phyloP scores from a whole-genome alignment of 441 rosid species.

The Adansonia gregorii region DNA sequence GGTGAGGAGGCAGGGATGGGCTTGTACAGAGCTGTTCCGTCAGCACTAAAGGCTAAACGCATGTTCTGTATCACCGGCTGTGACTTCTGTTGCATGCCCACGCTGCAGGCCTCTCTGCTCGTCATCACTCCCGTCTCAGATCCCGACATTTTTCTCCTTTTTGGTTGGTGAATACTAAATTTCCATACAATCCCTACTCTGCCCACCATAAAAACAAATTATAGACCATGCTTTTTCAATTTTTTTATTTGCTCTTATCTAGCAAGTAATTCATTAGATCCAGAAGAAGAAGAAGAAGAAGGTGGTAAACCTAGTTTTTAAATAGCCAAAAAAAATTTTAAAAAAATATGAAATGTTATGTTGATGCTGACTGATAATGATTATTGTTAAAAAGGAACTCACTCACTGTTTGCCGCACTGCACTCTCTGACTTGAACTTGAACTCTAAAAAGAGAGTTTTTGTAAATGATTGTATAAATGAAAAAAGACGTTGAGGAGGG shows the following conservation, averaged over 20 bases:
- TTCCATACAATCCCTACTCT: too few relatives aligned
- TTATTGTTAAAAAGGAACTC: conserved; percentile 11
- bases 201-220: conserved; percentile 13
- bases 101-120: conserved; percentile 51
- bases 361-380: neutral
- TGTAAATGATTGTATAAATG: neutral
- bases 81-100: conserved; percentile 41
- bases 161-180: neutral
- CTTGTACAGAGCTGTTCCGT: conserved; percentile 60
- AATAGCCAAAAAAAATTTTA: neutral
- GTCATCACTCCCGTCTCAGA: conserved; percentile 69
- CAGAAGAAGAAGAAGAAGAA: neutral
- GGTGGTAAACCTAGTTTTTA: neutral
- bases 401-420: conserved; percentile 3
- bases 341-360: conserved; percentile 4
- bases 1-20: conserved; percentile 49
- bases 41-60: conserved; percentile 57
- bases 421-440: neutral
- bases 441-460: neutral
- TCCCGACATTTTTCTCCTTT: conserved; percentile 58
- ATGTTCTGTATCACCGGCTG: conserved; percentile 65
- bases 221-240: neutral
- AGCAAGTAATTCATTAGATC: conserved; percentile 10
- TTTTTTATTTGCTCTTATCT: neutral
- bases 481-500: neutral